These are phyloP conservation scores for Rhodotorula babjevae DNA, from an alignment of 768 basidiomycete species.

Conservation along the genomic window DNA sequence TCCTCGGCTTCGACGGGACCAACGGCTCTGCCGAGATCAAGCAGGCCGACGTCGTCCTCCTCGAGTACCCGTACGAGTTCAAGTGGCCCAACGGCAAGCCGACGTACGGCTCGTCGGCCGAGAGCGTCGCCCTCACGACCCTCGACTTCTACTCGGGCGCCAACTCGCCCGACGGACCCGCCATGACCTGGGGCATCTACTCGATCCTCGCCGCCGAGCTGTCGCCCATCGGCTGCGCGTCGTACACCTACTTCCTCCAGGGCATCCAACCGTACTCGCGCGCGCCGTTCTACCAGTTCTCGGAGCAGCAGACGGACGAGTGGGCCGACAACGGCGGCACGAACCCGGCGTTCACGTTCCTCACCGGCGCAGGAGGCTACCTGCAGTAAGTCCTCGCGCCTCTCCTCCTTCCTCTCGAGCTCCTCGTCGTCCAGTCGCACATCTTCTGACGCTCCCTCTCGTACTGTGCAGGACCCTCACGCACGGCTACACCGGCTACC, in stretches of 20 bases:
- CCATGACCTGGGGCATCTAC: conserved; percentile 29
- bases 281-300: conserved; percentile 31
- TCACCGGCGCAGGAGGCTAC: conserved; percentile 34
- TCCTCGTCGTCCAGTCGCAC: too few relatives aligned
- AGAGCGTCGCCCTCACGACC: not conserved
- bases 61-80: conserved; percentile 29
- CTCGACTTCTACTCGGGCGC: conserved; percentile 32
- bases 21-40: conserved; percentile 32
- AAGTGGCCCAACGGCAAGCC: not conserved
- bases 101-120: not conserved
- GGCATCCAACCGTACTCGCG: conserved; percentile 23
- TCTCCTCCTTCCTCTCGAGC: too few relatives aligned
- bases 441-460: too few relatives aligned
- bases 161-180: conserved; percentile 19
- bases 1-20: conserved; percentile 31
- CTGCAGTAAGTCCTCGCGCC: conserved; percentile 6
- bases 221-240: conserved; percentile 25
- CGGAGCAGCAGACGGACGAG: conserved; percentile 24
- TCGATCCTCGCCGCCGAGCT: conserved; percentile 17
- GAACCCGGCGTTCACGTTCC: conserved; percentile 18
- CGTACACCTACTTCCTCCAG: conserved; percentile 27
- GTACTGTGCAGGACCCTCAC: conserved; percentile 17
- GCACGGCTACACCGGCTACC: conserved; percentile 39
- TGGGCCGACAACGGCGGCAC: conserved; percentile 22
- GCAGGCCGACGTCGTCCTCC: conserved; percentile 37